These are phyloP conservation scores for Rhamnella rubrinervis DNA, from an alignment of 331 rosid genomes.

Conservation along the genomic window DNA sequence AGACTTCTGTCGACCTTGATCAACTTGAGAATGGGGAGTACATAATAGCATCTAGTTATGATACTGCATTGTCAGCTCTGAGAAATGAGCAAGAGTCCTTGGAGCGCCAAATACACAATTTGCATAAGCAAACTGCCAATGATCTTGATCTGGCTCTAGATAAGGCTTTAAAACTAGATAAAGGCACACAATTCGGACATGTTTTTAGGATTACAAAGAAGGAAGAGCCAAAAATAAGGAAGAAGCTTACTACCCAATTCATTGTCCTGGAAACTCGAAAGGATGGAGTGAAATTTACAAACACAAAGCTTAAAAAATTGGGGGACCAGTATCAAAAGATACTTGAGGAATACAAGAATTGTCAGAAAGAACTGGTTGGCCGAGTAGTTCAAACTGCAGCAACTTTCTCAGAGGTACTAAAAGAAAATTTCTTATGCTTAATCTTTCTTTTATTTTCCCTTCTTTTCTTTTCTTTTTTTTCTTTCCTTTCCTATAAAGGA, in stretches of 20 bases:
- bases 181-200: slow-evolving; percentile 91
- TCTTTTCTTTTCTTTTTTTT: neutral
- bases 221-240: slow-evolving; percentile 97
- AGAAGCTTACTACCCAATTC: slow-evolving; percentile 84
- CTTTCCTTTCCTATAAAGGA: slow-evolving; percentile 26
- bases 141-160: slow-evolving; percentile 91
- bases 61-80: slow-evolving; percentile 55
- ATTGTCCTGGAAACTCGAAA: slow-evolving; percentile 92
- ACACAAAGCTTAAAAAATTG: slow-evolving; percentile 76
- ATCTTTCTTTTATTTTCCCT: neutral
- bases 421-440: slow-evolving; percentile 20
- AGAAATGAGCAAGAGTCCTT: slow-evolving; percentile 68
- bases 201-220: slow-evolving; percentile 95
- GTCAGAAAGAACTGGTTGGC: slow-evolving; percentile 77
- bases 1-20: slow-evolving; percentile 87
- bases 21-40: slow-evolving; percentile 94
- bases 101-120: slow-evolving; percentile 66
- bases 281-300: slow-evolving; percentile 96
- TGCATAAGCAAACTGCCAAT: slow-evolving; percentile 72
- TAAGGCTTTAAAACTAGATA: slow-evolving; percentile 83
- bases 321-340: slow-evolving; percentile 81
- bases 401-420: slow-evolving; percentile 74
- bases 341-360: slow-evolving; percentile 78
- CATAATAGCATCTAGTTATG: slow-evolving; percentile 87
- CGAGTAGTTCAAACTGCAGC: slow-evolving; percentile 69